Evolutionary conservation across 78 protist genomes (phyloP).

Genomic region (Planoprotostelium fungivorum): DNA sequence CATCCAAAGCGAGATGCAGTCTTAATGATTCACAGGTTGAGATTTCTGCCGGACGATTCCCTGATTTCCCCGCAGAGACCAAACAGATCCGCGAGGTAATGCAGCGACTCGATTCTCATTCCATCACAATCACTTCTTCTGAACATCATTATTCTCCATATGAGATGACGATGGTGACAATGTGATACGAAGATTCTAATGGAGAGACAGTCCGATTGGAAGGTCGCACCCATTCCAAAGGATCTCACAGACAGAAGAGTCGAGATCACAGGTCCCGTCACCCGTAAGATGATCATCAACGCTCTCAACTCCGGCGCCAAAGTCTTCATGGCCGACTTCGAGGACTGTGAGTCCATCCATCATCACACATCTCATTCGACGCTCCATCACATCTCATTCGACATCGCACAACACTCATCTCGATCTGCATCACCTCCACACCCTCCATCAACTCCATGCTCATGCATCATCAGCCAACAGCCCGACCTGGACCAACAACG

Average conservation of each 20-base stretch:
- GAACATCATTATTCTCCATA: too few species aligned
- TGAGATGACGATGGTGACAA: too few species aligned
- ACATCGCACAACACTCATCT: too few species aligned
- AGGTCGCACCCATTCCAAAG: slow-evolving; percentile 47
- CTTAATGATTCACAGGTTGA: slow-evolving; percentile 7
- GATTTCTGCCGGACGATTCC: slow-evolving; percentile 11
- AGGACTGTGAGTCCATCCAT: slow-evolving; percentile 18
- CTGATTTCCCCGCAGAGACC: slow-evolving; percentile 6
- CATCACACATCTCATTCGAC: not conserved
- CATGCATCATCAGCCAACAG: slow-evolving; percentile 26
- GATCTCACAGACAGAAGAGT: slow-evolving; percentile 74
- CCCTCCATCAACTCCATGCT: slow-evolving; percentile 1
- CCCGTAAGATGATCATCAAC: slow-evolving; percentile 74
- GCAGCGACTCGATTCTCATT: too few species aligned
- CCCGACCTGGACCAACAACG: slow-evolving; percentile 65
- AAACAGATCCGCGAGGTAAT: slow-evolving; percentile 6
- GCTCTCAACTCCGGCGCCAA: slow-evolving; percentile 78
- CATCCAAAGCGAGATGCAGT: slow-evolving; percentile 4
- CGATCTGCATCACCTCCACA: too few species aligned
- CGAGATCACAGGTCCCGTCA: slow-evolving; percentile 80
- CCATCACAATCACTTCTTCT: too few species aligned
- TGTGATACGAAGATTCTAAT: not conserved
- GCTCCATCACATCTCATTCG: too few species aligned
- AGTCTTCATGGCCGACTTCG: slow-evolving; percentile 78
- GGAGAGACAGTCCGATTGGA: slow-evolving; percentile 32